phyloP scores from a whole-genome alignment of 176 grass and related monocot genomes.

The Lolium perenne region DNA sequence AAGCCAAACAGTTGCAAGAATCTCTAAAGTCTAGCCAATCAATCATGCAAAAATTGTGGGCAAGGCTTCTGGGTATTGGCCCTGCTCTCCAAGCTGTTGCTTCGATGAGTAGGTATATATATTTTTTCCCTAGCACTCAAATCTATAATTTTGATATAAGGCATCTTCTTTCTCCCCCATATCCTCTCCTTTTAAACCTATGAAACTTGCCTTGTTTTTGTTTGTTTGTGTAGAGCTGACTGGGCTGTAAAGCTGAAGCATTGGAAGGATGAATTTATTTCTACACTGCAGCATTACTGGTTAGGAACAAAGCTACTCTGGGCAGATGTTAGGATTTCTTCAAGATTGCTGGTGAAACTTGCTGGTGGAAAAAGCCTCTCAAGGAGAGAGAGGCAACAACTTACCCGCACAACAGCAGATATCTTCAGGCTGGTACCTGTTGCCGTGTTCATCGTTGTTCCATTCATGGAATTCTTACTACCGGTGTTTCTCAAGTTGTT shows the following conservation, averaged over 20 bases:
- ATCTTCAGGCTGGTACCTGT: slow-evolving; percentile 89
- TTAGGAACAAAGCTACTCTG: slow-evolving; percentile 80
- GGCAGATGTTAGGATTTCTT: slow-evolving; percentile 81
- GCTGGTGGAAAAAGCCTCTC: slow-evolving; percentile 75
- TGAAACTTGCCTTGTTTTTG: slow-evolving; percentile 29
- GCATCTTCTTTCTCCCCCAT: not conserved
- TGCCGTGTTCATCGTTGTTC: slow-evolving; percentile 91
- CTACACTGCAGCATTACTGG: slow-evolving; percentile 82
- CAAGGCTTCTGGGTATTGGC: slow-evolving; percentile 82
- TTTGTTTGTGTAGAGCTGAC: slow-evolving; percentile 62
- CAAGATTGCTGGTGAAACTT: slow-evolving; percentile 79
- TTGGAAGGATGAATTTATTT: slow-evolving; percentile 82
- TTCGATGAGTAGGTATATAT: slow-evolving; percentile 95
- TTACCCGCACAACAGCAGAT: slow-evolving; percentile 81
- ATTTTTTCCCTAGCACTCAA: too few species aligned
- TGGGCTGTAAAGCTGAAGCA: slow-evolving; percentile 72
- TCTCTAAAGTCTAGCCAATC: slow-evolving; percentile 64
- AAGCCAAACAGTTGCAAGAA: slow-evolving; percentile 85
- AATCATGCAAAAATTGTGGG: slow-evolving; percentile 71
- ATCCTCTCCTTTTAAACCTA: slow-evolving; percentile 24
- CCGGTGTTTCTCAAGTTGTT: slow-evolving; percentile 88
- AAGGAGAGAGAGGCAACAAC: slow-evolving; percentile 77
- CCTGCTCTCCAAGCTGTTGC: slow-evolving; percentile 79
- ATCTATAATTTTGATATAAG: too few species aligned
- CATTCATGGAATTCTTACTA: slow-evolving; percentile 94